Percentiles rank a stretch among this genome's conserved stretches.
These are phyloP conservation scores for Boletus semigastroideus DNA, from an alignment of 1,284 basidiomycete genomes.

Conservation along the genomic window DNA sequence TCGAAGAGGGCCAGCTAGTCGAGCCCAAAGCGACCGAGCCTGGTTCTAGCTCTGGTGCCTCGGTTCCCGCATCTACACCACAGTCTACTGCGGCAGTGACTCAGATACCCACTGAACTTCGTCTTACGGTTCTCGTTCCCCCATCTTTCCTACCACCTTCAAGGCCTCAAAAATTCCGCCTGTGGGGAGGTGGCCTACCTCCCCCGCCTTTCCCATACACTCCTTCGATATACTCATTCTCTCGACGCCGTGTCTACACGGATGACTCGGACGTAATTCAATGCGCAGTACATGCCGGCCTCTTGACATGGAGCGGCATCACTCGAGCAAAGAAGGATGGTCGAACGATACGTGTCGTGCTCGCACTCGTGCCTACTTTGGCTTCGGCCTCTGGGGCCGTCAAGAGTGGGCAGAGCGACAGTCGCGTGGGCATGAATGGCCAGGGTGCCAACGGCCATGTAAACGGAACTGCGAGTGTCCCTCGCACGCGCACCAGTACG, in stretches of 20 bases:
- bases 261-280: slow-evolving; percentile 74
- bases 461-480: slow-evolving; percentile 31
- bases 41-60: slow-evolving; percentile 9
- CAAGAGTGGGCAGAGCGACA: slow-evolving; percentile 21
- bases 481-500: slow-evolving; percentile 32
- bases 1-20: slow-evolving; percentile 15
- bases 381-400: slow-evolving; percentile 32
- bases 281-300: slow-evolving; percentile 70
- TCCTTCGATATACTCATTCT: slow-evolving; percentile 27
- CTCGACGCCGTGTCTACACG: slow-evolving; percentile 56
- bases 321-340: slow-evolving; percentile 49
- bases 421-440: slow-evolving; percentile 13
- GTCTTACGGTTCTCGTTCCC: slow-evolving; percentile 61
- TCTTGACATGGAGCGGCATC: slow-evolving; percentile 60
- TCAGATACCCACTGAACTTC: slow-evolving; percentile 45
- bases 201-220: slow-evolving; percentile 36
- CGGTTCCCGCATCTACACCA: slow-evolving; percentile 1
- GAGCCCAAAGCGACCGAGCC: slow-evolving; percentile 11
- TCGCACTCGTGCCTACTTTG: slow-evolving; percentile 38
- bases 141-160: slow-evolving; percentile 52
- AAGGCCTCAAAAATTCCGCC: slow-evolving; percentile 47
- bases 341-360: slow-evolving; percentile 53
- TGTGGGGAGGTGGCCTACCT: slow-evolving; percentile 69
- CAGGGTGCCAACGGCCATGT: slow-evolving; percentile 26
- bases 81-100: slow-evolving; percentile 13